Base-by-base conservation (phyloP, 1,284 basidiomycete species). In the Omphalotus olearius region DNA sequence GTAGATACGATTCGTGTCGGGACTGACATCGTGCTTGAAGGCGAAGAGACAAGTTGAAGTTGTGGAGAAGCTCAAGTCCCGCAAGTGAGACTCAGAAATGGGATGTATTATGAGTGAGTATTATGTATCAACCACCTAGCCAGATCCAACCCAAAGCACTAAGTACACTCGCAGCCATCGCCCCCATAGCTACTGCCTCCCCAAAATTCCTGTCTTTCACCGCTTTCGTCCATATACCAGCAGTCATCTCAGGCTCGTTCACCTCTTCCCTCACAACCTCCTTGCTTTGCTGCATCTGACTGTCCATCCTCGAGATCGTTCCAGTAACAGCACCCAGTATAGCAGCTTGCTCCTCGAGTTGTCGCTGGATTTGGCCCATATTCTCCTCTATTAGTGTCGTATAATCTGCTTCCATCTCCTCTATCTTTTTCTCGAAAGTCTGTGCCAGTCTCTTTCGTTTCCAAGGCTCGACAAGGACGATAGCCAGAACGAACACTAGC, bases 401-500 rank as follows among this genome's bases (percentile, higher is more conserved):
- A 49, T 79, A 83, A 62, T 83, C 78, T 47, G 63, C 62, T 59
- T 83, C 83, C 72, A 93, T 75, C 65, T 87, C 82, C 59, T 85
- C 81, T 42, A 95, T 82, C 69, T 91, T 85, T 62, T 78, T 80
- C 71, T 96, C 93, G 57, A 98, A 89, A 43, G 89, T 91, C 67
- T 88, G 80, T 6, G 92, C 89, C 62, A 98, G 70, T 59, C 84
- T 74, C 58, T 79, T 76, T 52, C 94, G 77, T 69, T 97, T 97
- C 91, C 92, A 98, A 1, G 94, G 94, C 68, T 98, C 94, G 43
- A 98, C 90, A 44, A 95, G 69, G 14, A 91, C 67, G 56, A 95
- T 92, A 6, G 94, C 94, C 52, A 88, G 70, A 45, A 97, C 68
- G 65, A 98, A 98, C 38, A 98, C 88, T 45, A 89, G 58, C 67